phyloP scores from a whole-genome alignment of 108 stramenopile genomes.

The Cyclotella cryptica region DNA sequence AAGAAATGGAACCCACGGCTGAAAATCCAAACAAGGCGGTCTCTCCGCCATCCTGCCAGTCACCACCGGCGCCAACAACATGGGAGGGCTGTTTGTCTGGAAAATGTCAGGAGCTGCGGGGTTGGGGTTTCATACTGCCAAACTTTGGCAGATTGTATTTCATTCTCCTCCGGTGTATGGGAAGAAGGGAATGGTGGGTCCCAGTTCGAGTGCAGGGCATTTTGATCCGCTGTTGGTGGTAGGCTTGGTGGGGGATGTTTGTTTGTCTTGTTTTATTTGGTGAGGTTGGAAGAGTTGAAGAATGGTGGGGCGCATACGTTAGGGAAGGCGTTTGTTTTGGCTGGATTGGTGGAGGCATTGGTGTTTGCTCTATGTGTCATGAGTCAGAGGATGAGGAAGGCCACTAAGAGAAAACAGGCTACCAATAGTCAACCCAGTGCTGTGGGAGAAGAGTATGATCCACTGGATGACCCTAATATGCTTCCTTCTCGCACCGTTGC shows the following conservation, averaged over 20 bases:
- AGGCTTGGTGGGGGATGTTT: conserved; percentile 68
- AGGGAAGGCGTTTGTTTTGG: conserved; percentile 53
- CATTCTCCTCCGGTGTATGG: conserved; percentile 52
- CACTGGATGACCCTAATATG: conserved; percentile 58
- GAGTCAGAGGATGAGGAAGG: conserved; percentile 30
- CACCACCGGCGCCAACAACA: conserved; percentile 88
- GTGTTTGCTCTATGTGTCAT: conserved; percentile 62
- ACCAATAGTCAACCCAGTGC: background rate
- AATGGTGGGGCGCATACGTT: conserved; percentile 65
- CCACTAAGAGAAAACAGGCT: background rate
- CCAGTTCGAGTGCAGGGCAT: conserved; percentile 84
- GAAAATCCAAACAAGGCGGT: conserved; percentile 88
- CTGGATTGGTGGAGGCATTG: conserved; percentile 70
- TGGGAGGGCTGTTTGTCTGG: conserved; percentile 87
- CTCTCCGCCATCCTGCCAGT: conserved; percentile 71
- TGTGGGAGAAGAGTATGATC: conserved; percentile 17
- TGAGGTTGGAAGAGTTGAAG: conserved; percentile 62
- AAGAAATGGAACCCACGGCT: too few relatives aligned
- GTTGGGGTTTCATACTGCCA: conserved; percentile 78
- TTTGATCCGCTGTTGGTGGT: conserved; percentile 66
- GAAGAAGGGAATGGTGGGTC: conserved; percentile 42
- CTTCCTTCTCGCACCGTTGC: conserved; percentile 74
- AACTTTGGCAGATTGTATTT: conserved; percentile 76
- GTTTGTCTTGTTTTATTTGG: conserved; percentile 61
- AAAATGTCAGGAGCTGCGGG: conserved; percentile 82